Evolutionary conservation across 176 grass and related monocot genomes (phyloP), one percentile per base, ranked within the genome.

Genomic region (Melocanna baccifera): DNA sequence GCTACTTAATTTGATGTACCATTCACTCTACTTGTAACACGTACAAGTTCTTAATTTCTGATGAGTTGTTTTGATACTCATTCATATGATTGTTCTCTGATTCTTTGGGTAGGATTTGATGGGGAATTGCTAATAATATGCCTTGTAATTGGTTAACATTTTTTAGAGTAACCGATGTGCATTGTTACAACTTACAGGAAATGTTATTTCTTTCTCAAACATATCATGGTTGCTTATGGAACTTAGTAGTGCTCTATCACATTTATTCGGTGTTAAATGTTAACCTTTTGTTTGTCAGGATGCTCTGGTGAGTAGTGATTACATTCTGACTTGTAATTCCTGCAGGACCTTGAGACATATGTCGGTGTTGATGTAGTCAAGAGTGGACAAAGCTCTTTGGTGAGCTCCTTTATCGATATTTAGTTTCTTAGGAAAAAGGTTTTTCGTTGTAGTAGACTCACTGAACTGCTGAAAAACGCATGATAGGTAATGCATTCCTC

Each of bases 261-360:
- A 70, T 62, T 30, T 81, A 11, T 67, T 5, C 23, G 22, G 8
- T 89, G 67, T 50, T n/a, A 51, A 13, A 10, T 43, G 46, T 26
- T 64, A 50, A n/a, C 66, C 1, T 10, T 76, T 62, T 74, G 7
- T 41, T 71, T 73, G 29, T 69, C 19, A 0, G 47, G 12, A 42
- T 77, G 63, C 19, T 66, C 61, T 57, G 12, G 15, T 16, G 69
- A 48, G 4, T 46, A 40, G 28, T 71, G 71, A 71, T 74, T 87
- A 45, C 8, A 67, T 22, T 71, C 40, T 40, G 22, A 71, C 73
- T 28, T 74, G 14, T 40, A 48, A 79, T 74, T 67, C n/a, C n/a
- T 67, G 15, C 91, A 98, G 95, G 95, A 98, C 83, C 92, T 94
- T 77, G 87, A 98, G 73, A 92, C 76, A 5, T n/a, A n/a, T n/a